phyloP scores from a whole-genome alignment of 2,329 filamentous ascomycete species.

The Penicillium vulpinum region DNA sequence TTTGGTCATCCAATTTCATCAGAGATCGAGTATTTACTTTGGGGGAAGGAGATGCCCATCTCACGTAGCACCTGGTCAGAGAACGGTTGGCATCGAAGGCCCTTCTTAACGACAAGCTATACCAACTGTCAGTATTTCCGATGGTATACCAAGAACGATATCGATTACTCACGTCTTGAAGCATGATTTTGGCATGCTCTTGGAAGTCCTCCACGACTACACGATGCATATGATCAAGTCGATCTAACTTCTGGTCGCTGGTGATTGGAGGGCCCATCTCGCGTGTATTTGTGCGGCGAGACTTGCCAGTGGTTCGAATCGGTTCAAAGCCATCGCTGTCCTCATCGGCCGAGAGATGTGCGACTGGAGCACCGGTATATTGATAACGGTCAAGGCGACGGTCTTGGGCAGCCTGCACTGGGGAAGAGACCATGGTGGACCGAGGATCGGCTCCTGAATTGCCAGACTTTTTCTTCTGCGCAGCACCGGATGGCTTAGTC shows the following conservation, averaged over 20 bases:
- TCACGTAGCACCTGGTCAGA: conserved; percentile 49
- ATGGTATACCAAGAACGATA: not conserved
- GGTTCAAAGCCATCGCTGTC: conserved; percentile 48
- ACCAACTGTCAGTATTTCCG: conserved; percentile 3
- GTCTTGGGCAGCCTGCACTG: conserved; percentile 51
- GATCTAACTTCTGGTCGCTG: conserved; percentile 42
- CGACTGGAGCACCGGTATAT: conserved; percentile 22
- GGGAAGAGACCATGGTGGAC: conserved; percentile 69
- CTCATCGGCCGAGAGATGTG: conserved; percentile 36
- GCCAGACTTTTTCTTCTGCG: conserved; percentile 34
- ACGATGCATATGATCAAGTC: conserved; percentile 45
- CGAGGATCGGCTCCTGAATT: conserved; percentile 54
- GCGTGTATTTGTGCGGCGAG: conserved; percentile 25
- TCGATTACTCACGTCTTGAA: conserved; percentile 40
- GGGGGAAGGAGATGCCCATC: conserved; percentile 51
- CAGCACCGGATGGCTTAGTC: conserved; percentile 21
- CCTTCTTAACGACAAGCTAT: conserved; percentile 46
- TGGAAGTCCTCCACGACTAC: conserved; percentile 52
- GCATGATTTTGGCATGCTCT: conserved; percentile 44
- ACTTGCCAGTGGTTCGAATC: conserved; percentile 38
- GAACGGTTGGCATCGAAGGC: conserved; percentile 49
- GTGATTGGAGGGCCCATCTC: conserved; percentile 50
- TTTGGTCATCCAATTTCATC: not conserved
- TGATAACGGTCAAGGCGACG: conserved; percentile 35
- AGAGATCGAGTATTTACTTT: conserved; percentile 30